phyloP scores from a whole-genome alignment of 805 yeast genomes.

The Metschnikowia orientalis region DNA sequence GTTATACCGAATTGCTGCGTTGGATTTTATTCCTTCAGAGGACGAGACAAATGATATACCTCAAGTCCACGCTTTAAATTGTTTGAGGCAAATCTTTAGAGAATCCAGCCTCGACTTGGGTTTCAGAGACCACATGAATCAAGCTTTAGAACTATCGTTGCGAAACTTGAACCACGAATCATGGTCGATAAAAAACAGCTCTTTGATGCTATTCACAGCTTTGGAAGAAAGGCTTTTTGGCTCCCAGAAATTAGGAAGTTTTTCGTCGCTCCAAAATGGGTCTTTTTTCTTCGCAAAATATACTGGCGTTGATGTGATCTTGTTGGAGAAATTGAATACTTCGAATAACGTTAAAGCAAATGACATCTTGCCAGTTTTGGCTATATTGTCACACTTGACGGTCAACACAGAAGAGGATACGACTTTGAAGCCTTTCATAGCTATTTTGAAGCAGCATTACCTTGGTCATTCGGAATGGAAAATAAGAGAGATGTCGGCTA shows the following conservation, averaged over 20 bases:
- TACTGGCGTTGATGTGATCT: slow-evolving; percentile 45
- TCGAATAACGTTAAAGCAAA: slow-evolving; percentile 27
- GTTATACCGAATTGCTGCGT: slow-evolving; percentile 51
- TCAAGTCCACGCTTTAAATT: slow-evolving; percentile 90
- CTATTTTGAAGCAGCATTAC: slow-evolving; percentile 24
- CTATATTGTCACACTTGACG: slow-evolving; percentile 65
- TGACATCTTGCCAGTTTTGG: slow-evolving; percentile 72
- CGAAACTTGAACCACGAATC: slow-evolving; percentile 56
- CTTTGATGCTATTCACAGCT: slow-evolving; percentile 88
- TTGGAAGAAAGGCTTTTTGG: slow-evolving; percentile 80
- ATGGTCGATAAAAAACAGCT: slow-evolving; percentile 91
- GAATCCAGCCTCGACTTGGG: slow-evolving; percentile 64
- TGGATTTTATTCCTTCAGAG: slow-evolving; percentile 44
- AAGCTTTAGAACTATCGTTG: slow-evolving; percentile 58
- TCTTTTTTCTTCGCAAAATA: slow-evolving; percentile 68
- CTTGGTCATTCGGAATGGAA: slow-evolving; percentile 67
- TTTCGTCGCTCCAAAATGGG: slow-evolving; percentile 43
- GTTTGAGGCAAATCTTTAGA: slow-evolving; percentile 67
- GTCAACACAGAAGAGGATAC: slow-evolving; percentile 48
- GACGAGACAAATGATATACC: slow-evolving; percentile 66
- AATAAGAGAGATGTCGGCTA: slow-evolving; percentile 81
- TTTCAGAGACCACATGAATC: slow-evolving; percentile 25
- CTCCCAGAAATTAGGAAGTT: slow-evolving; percentile 37
- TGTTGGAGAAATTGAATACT: slow-evolving; percentile 40
- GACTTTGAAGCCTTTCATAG: slow-evolving; percentile 50